These are phyloP conservation scores for Cymbopogon flexuosus DNA, from an alignment of 202 grass and related monocot genomes.

Conservation along the genomic window DNA sequence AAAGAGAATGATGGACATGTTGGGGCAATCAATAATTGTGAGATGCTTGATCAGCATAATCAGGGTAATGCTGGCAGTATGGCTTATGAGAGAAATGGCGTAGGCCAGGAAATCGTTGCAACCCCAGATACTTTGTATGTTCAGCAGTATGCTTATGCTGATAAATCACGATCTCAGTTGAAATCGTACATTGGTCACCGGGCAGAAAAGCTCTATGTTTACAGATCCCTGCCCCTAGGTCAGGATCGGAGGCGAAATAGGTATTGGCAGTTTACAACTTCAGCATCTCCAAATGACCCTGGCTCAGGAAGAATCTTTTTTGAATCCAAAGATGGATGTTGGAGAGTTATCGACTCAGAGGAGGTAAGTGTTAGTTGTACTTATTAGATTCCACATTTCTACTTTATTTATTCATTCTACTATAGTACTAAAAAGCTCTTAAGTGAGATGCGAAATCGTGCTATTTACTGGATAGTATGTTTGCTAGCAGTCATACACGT, in stretches of 20 bases:
- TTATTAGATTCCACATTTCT: constrained; percentile 9
- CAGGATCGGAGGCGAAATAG: constrained; percentile 85
- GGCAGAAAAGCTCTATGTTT: constrained; percentile 86
- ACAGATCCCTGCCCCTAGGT: constrained; percentile 79
- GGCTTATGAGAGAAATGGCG: constrained; percentile 55
- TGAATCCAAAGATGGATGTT: constrained; percentile 79
- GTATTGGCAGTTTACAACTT: constrained; percentile 93
- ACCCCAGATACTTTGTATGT: constrained; percentile 43
- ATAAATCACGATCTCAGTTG: constrained; percentile 83
- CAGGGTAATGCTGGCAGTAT: constrained; percentile 36
- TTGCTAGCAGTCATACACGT: neutral
- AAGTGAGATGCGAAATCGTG: neutral
- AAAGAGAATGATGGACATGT: constrained; percentile 43
- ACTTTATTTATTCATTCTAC: constrained; percentile 21
- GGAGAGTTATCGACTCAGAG: constrained; percentile 87
- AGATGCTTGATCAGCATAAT: constrained; percentile 42
- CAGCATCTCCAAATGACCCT: constrained; percentile 85
- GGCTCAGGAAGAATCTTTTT: constrained; percentile 93
- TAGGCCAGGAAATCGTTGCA: constrained; percentile 49
- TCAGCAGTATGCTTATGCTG: constrained; percentile 81
- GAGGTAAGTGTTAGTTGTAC: constrained; percentile 48
- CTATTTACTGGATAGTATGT: constrained; percentile 4
- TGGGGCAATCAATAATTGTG: constrained; percentile 39
- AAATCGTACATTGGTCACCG: constrained; percentile 83
- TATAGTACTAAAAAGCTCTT: neutral